Percentiles rank a stretch among this genome's conserved stretches.
These are phyloP conservation scores for Phaffomyces thermotolerans DNA, from an alignment of 805 yeast genomes.

Conservation along the genomic window DNA sequence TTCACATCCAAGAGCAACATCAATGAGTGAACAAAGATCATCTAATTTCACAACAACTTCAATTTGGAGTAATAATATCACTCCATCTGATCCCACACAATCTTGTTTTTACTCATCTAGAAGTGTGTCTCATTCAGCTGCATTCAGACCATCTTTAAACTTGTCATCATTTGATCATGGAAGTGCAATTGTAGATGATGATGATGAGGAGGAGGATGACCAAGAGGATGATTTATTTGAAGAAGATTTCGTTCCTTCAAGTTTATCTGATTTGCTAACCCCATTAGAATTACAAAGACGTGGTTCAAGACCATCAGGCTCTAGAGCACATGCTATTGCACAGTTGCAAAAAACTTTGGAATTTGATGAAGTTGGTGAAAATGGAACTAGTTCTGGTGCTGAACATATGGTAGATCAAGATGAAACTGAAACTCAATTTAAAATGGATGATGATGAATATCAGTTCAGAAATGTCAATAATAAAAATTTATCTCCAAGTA, in stretches of 20 bases:
- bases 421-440: constrained; percentile 31
- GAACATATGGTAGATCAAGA: constrained; percentile 7
- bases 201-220: constrained; percentile 7
- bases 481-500: too few relatives aligned
- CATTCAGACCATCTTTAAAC: constrained; percentile 8
- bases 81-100: not conserved
- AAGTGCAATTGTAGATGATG: constrained; percentile 31
- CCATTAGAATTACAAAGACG: constrained; percentile 75
- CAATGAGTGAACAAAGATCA: constrained; percentile 9
- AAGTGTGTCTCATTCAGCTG: constrained; percentile 17
- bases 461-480: too few relatives aligned
- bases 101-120: constrained; percentile 8
- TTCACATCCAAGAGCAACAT: constrained; percentile 12
- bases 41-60: constrained; percentile 11
- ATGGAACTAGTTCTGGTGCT: not conserved
- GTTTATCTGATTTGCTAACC: constrained; percentile 72
- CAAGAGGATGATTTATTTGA: constrained; percentile 32
- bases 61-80: constrained; percentile 15
- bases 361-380: constrained; percentile 1
- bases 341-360: constrained; percentile 1
- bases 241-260: constrained; percentile 78
- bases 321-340: constrained; percentile 5
- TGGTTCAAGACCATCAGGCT: constrained; percentile 42
- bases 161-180: constrained; percentile 4
- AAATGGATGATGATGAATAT: constrained; percentile 24